A percentile compares a stretch with the other conserved stretches of the same genome.
These are phyloP conservation scores for Oryza punctata DNA, from an alignment of 176 grass and related monocot genomes.

Conservation along the genomic window DNA sequence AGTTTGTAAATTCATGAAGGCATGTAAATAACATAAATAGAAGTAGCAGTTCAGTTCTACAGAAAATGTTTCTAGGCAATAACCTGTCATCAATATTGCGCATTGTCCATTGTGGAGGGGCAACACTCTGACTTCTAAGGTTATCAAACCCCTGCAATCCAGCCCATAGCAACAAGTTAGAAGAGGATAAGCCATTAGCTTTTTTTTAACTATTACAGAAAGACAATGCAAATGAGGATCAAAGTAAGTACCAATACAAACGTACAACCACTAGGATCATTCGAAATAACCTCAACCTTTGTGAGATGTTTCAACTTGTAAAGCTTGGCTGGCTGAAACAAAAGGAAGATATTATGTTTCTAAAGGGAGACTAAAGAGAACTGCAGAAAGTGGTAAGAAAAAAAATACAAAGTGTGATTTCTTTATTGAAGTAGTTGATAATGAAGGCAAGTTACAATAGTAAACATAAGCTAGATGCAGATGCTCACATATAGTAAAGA, in stretches of 20 bases:
- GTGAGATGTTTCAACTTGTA: constrained; percentile 99
- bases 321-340: constrained; percentile 80
- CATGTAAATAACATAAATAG: constrained; percentile 22
- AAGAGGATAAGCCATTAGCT: constrained; percentile 34
- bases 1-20: constrained; percentile 18
- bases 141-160: constrained; percentile 88
- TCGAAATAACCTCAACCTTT: constrained; percentile 94
- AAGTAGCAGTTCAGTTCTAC: constrained; percentile 36
- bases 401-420: neutral
- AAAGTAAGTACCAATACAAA: constrained; percentile 88
- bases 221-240: constrained; percentile 36
- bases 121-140: constrained; percentile 93
- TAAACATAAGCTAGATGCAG: neutral
- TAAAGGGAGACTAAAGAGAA: constrained; percentile 19
- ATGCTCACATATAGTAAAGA: constrained; percentile 13
- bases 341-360: constrained; percentile 13
- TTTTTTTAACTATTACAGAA: constrained; percentile 23
- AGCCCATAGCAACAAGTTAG: constrained; percentile 32
- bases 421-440: neutral
- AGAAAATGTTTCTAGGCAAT: constrained; percentile 48
- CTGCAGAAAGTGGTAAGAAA: neutral
- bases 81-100: constrained; percentile 99
- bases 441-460: neutral
- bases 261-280: constrained; percentile 96
- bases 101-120: constrained; percentile 99